A percentile compares a stretch with the other conserved stretches of the same genome.
These are phyloP conservation scores for Phragmites australis DNA, from an alignment of 176 grass and related monocot genomes.

Conservation along the genomic window DNA sequence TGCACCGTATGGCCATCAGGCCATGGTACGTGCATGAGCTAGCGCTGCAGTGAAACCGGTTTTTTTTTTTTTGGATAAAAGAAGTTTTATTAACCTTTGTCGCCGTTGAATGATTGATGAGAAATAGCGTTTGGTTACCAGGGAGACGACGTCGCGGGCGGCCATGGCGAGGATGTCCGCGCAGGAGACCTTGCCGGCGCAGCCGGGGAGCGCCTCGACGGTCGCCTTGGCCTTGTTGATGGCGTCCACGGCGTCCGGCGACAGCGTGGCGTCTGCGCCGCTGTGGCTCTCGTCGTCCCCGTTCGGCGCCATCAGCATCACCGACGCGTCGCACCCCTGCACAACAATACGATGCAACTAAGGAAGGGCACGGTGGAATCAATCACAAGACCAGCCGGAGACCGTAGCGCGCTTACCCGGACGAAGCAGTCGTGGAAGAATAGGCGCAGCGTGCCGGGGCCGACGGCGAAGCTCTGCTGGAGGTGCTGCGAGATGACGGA, in stretches of 20 bases:
- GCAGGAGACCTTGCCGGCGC: constrained; percentile 79
- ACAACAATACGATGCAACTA: not conserved
- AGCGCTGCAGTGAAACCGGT: not conserved
- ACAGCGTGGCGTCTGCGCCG: constrained; percentile 76
- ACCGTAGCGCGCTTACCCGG: constrained; percentile 34
- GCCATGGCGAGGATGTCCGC: constrained; percentile 92
- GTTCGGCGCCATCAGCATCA: constrained; percentile 64
- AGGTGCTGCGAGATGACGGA: constrained; percentile 66
- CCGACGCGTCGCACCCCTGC: constrained; percentile 79
- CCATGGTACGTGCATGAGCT: not conserved
- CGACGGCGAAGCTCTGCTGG: constrained; percentile 79
- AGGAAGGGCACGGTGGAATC: too few relatives aligned
- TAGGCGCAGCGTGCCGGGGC: constrained; percentile 74
- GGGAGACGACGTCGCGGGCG: constrained; percentile 77
- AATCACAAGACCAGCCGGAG: not conserved
- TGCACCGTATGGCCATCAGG: not conserved
- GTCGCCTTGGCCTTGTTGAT: constrained; percentile 79
- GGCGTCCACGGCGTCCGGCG: constrained; percentile 72
- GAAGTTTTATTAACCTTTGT: too few relatives aligned
- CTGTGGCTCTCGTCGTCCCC: constrained; percentile 77
- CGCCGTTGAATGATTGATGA: not conserved
- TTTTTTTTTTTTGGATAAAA: too few relatives aligned
- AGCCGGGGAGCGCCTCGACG: constrained; percentile 65
- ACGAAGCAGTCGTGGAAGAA: constrained; percentile 97
- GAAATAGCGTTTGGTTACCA: constrained; percentile 32